phyloP scores from a whole-genome alignment of 2,329 filamentous ascomycete species.

The Ceratocystis alfenasii region DNA sequence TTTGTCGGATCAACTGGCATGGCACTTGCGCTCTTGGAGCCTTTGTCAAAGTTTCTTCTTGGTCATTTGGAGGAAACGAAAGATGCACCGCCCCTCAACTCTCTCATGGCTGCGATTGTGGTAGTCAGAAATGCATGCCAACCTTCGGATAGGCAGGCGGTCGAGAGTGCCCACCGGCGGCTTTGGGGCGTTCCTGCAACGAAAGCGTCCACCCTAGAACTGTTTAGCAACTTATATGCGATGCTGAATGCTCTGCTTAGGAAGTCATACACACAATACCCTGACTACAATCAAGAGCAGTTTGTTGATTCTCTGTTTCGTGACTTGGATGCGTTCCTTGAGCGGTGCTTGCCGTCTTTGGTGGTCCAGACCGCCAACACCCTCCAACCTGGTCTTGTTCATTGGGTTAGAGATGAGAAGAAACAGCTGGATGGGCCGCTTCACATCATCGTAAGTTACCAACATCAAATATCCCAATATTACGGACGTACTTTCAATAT shows the following conservation, averaged over 20 bases:
- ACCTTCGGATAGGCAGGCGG: constrained; percentile 47
- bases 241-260: constrained; percentile 43
- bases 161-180: constrained; percentile 53
- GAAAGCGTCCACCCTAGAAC: constrained; percentile 40
- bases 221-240: constrained; percentile 55
- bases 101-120: constrained; percentile 32
- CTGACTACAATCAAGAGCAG: constrained; percentile 31
- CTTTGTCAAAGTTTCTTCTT: constrained; percentile 43
- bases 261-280: constrained; percentile 40
- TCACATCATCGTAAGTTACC: constrained; percentile 36
- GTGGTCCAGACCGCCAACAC: constrained; percentile 45
- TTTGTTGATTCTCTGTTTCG: constrained; percentile 39
- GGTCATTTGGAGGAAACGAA: constrained; percentile 21
- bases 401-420: constrained; percentile 50
- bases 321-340: constrained; percentile 42
- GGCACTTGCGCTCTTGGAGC: constrained; percentile 57
- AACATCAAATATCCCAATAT: neutral
- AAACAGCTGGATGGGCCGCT: constrained; percentile 27
- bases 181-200: constrained; percentile 49
- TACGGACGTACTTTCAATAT: constrained; percentile 10
- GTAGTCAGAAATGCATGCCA: constrained; percentile 40
- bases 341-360: constrained; percentile 38
- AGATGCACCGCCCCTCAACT: constrained; percentile 24
- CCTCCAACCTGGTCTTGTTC: constrained; percentile 48
- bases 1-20: constrained; percentile 58